Conservation (phyloP, 768 basidiomycete species). For the Thelephora ganbajun region DNA sequence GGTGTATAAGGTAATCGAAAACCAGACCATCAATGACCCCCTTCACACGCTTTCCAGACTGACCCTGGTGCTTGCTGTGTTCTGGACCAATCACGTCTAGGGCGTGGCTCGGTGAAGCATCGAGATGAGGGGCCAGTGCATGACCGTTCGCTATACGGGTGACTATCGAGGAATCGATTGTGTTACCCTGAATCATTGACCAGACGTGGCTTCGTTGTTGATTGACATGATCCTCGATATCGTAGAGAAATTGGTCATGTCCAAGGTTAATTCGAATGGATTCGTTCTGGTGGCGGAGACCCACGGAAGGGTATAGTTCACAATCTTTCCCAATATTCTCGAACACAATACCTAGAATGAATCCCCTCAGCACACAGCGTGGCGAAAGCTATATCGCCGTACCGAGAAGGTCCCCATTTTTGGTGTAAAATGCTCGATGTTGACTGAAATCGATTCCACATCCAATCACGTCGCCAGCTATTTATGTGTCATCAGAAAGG, state of each 20-base stretch:
- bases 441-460: slow-evolving; percentile 87
- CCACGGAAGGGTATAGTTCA: slow-evolving; percentile 77
- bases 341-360: slow-evolving; percentile 44
- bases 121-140: slow-evolving; percentile 1
- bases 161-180: slow-evolving; percentile 31
- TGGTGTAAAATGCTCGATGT: slow-evolving; percentile 77
- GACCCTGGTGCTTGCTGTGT: slow-evolving; percentile 1
- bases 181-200: slow-evolving; percentile 47
- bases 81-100: too few relatives aligned
- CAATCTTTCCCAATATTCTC: slow-evolving; percentile 53
- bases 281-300: slow-evolving; percentile 71
- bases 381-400: slow-evolving; percentile 2
- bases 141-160: slow-evolving; percentile 6
- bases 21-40: slow-evolving; percentile 60
- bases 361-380: slow-evolving; percentile 5
- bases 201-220: slow-evolving; percentile 54
- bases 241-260: slow-evolving; percentile 71
- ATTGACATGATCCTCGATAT: slow-evolving; percentile 79
- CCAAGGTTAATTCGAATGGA: slow-evolving; percentile 81
- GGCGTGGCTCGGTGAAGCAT: too few relatives aligned
- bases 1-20: slow-evolving; percentile 67
- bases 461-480: slow-evolving; percentile 81
- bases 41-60: slow-evolving; percentile 36
- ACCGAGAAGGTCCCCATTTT: slow-evolving; percentile 70
- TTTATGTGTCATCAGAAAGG: slow-evolving; percentile 2